phyloP scores from a whole-genome alignment of 179 eudicot species.

The Spinacia oleracea region DNA sequence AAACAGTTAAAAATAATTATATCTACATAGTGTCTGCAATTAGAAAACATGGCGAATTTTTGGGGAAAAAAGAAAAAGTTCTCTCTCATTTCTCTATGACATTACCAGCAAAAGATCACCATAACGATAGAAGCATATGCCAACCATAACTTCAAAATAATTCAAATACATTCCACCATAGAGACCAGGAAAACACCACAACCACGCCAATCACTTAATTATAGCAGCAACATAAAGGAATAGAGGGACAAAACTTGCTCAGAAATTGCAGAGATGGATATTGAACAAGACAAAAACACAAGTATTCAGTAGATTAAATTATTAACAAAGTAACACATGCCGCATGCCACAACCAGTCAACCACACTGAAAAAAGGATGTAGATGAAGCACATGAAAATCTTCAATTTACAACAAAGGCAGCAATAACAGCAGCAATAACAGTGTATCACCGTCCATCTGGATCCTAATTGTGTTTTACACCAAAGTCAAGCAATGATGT shows the following conservation, averaged over 20 bases:
- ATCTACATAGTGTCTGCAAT: neutral
- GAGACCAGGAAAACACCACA: neutral
- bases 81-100: neutral
- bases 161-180: neutral
- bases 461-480: neutral
- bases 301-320: neutral
- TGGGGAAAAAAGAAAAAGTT: neutral
- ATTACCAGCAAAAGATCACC: neutral
- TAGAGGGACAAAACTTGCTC: neutral
- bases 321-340: neutral
- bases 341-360: neutral
- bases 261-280: neutral
- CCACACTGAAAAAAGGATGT: neutral
- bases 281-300: neutral
- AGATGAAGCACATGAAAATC: neutral
- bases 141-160: neutral
- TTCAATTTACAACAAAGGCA: neutral
- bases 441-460: too few relatives aligned
- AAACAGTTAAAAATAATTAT: neutral
- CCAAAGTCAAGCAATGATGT: slow-evolving; percentile 5
- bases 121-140: slow-evolving; percentile 1
- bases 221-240: neutral
- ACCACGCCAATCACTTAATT: neutral
- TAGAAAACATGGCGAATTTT: neutral
- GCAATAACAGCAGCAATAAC: neutral